A percentile compares a stretch with the other conserved stretches of the same genome.
Conservation (phyloP, 2,329 filamentous ascomycete species). For the Aureobasidium melanogenum region DNA sequence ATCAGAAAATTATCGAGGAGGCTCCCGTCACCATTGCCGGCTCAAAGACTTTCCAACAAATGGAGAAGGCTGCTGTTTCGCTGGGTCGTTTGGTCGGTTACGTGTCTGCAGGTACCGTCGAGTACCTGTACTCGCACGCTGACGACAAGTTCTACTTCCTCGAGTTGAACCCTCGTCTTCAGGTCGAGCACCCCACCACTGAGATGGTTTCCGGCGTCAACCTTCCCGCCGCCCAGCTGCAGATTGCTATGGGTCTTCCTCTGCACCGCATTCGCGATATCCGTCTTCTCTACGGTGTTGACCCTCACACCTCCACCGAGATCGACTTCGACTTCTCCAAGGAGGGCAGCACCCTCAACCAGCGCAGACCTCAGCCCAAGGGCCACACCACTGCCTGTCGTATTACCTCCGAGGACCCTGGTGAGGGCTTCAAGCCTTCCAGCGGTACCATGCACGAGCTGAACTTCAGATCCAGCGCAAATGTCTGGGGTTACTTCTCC, state of each 20-base stretch:
- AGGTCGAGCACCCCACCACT: constrained; percentile 98
- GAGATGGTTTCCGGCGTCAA: constrained; percentile 99
- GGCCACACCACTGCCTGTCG: constrained; percentile 97
- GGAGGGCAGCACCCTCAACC: constrained; percentile 70
- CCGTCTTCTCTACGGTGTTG: constrained; percentile 87
- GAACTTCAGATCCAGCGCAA: constrained; percentile 97
- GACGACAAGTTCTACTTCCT: constrained; percentile 99
- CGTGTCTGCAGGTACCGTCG: constrained; percentile 95
- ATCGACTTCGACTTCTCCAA: constrained; percentile 97
- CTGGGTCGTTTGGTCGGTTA: constrained; percentile 92
- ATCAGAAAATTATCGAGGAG: constrained; percentile 99
- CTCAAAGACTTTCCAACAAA: constrained; percentile 77
- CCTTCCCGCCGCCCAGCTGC: constrained; percentile 90
- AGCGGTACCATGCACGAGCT: constrained; percentile 98
- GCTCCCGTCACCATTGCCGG: constrained; percentile 95
- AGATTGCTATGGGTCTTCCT: constrained; percentile 97
- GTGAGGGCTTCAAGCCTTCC: constrained; percentile 98
- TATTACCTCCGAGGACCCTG: constrained; percentile 97
- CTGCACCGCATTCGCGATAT: constrained; percentile 95
- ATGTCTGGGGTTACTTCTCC: constrained; percentile 99
- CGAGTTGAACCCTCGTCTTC: constrained; percentile 95
- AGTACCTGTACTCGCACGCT: constrained; percentile 95
- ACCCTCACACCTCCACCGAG: constrained; percentile 73
- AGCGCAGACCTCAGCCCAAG: constrained; percentile 85
- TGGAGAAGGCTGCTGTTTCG: constrained; percentile 94